Base-by-base conservation (phyloP, 257 asterid species). In the Gynochthodes officinalis region DNA sequence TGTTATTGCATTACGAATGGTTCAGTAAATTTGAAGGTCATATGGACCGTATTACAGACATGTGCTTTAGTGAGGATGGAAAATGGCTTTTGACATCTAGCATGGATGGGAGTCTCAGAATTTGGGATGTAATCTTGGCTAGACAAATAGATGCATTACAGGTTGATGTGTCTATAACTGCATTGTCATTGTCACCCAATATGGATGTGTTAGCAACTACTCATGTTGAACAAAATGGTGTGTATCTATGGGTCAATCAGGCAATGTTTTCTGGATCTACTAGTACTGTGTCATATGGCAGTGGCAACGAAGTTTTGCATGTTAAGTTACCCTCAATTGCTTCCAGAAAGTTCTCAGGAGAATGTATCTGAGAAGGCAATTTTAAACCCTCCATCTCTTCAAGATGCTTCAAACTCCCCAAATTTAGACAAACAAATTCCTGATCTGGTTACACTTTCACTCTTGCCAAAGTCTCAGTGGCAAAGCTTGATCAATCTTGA, bases 401-500 rank as follows among this genome's bases (percentile, higher is more conserved):
- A 65, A 54, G 86, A 79, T 69, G 76, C 76, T 76, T 63, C 82
- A 64, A 72, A 57, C 53, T 68, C 58, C 60, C 69, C 80, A 25
- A 69, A 76, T 72, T 81, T 73, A 65, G 82, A 70, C 64, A 72
- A 80, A 67, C 96, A 90, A 81, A 90, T 92, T 73, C 96, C 96
- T 4, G 89, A 86, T 84, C 86, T 90, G 21, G 93, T 90, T 72
- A 89, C 97, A 37, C 96, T 90, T 66, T 93, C 97, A 1, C 75
- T 93, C 73, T 83, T 93, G 85, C 98, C 97, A 23, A 89, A 89
- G 86, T 86, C 92, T 73, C 96, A 90, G 84, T 93, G 98, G 98
- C 97, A 93, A 78, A 87, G 98, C 85, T 83, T 93, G 91, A 77
- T 90, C 84, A 93, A 90, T 82, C 85, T 93, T 74, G 98, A 93